Evolutionary conservation across 352 stramenopile genomes (phyloP), one percentile per base, ranked within the genome.

Genomic region (Phytopythium montanum): DNA sequence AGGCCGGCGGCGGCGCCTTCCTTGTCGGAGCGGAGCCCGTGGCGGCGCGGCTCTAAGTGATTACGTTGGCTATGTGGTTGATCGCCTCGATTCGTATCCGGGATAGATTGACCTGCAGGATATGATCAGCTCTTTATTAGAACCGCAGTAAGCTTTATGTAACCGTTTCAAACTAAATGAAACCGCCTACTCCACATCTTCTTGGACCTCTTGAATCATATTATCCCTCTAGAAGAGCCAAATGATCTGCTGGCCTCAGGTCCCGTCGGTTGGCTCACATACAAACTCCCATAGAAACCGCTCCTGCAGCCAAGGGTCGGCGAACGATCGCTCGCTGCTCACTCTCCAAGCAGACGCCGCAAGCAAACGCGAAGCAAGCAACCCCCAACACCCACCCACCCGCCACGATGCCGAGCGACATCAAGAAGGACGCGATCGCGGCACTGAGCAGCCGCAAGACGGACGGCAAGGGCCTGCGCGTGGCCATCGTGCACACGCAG

Each of bases 401-500:
- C 9, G 53, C 1, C 21, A 53, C 23, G 3, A 79, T 83, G 73
- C 62, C 73, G 16, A 65, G 76, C 62, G 71, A 62, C 54, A 88
- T 92, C 60, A 92, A 93, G 79, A 85, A 90, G 76, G 70, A 88
- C 54, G 81, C 83, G 54, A 63, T 91, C 52, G 64, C 66, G 39
- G 75, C 81, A 56, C 78, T 93, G 48, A 90, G 79, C 70, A 85
- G 64, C 60, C 81, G 81, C 75, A 90, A 87, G 81, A 85, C 81
- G 26, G 82, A 94, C 71, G 85, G 85, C 59, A 70, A 38, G 33
- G 83, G 83, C 10, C 69, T 94, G 46, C 82, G 85, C 68, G 71
- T 94, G 44, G 85, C 82, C 66, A 93, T 96, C 54, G 80, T 91
- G 60, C 78, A 88, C 70, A 74, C 88, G 61, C 80, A 90, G 65